Evolutionary conservation across 2,329 filamentous ascomycete genomes (phyloP), one percentile per base, ranked within the genome.

Genomic region (Coleophoma eucalyptorum): DNA sequence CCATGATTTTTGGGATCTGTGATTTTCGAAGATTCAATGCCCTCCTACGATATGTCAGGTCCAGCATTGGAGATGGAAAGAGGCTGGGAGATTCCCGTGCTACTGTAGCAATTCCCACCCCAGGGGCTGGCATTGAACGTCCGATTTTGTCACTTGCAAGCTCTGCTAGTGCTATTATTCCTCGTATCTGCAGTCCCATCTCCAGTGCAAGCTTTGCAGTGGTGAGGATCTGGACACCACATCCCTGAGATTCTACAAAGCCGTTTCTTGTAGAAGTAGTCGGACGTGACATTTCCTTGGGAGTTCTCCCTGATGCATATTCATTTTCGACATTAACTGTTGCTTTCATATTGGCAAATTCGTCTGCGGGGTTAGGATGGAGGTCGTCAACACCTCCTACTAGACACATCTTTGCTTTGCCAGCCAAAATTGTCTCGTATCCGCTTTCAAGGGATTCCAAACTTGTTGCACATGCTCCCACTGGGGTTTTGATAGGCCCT

Each of bases 281-380:
- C 4, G 93, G 93, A 51, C 93, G 87, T 33, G 93, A 97, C 93
- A 97, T 97, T 72, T 97, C 93, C 71, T 85, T 83, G 13, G 93
- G 91, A 42, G 91, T 96, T 57, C 93, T 89, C 45, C 93, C 93
- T 64, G 96, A 91, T 10, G 84, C 90, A 62, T 97, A 89, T 69
- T 97, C 93, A 59, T 96, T 90, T 55, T 96, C 86, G n/a, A 91
- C 90, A 67, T 97, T 97, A 80, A 90, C 96, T 50, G 93, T 97
- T 51, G 93, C 93, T 74, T 96, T 95, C 93, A 97, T 97, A 78
- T 97, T 97, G 77, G 92, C 93, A 69, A 97, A 97, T 72, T 97
- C 93, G 66, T 95, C 97, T 1, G 93, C 97, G 49, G 92, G 92
- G 73, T 97, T 92, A 74, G 97, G 93, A 63, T 93, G 89, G 76